Conservation (phyloP, 2,329 filamentous ascomycete genomes). For the Didymella exigua region DNA sequence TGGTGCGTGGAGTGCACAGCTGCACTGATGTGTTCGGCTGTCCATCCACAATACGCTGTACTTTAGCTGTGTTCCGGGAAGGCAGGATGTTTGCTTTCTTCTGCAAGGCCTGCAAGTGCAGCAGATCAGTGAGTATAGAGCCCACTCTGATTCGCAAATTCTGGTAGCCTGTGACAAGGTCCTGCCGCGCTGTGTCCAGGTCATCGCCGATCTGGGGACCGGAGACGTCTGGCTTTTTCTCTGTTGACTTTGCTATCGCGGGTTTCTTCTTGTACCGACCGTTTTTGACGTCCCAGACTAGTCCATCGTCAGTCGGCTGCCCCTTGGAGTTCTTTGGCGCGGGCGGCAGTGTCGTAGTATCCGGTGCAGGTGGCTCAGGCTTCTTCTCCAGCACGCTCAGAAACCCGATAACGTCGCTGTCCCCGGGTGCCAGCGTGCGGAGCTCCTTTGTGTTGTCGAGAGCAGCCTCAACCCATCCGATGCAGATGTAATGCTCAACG, state of each 20-base stretch:
- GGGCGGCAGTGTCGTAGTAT: conserved; percentile 1
- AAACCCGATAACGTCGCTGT: conserved; percentile 33
- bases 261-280: conserved; percentile 17
- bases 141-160: conserved; percentile 32
- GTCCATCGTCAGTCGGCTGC: not conserved
- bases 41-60: conserved; percentile 30
- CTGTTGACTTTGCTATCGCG: not conserved
- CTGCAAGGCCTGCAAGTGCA: conserved; percentile 35
- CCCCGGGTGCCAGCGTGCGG: conserved; percentile 27
- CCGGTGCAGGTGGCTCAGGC: conserved; percentile 25
- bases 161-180: conserved; percentile 33
- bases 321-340: not conserved
- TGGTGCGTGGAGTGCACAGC: conserved; percentile 27
- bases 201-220: conserved; percentile 20
- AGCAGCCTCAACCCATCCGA: conserved; percentile 44
- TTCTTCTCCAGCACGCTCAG: conserved; percentile 31
- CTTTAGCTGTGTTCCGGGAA: conserved; percentile 25
- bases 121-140: conserved; percentile 29
- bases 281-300: conserved; percentile 20
- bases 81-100: conserved; percentile 28
- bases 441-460: conserved; percentile 37
- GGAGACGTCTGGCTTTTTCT: conserved; percentile 3
- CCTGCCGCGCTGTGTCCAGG: conserved; percentile 29
- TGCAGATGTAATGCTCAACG: conserved; percentile 40
- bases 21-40: conserved; percentile 1